Base-by-base conservation (phyloP, 2,329 filamentous ascomycete species). In the Hypoxylon sp. region DNA sequence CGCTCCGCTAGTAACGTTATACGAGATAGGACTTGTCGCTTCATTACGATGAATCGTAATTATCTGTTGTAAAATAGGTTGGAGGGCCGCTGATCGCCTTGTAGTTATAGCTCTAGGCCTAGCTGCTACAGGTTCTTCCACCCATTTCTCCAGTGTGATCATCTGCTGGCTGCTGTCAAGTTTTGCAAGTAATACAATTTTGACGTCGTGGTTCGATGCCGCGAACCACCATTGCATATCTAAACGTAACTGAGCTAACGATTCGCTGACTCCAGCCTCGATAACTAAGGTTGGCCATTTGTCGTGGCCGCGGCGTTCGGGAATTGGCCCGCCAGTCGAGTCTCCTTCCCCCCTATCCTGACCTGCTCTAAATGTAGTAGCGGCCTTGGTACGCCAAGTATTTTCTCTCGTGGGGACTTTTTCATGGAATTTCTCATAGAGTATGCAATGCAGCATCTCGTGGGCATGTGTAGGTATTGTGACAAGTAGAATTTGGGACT, bases 271-370 rank as follows among this genome's bases (percentile, higher is more conserved):
- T 23, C 29, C 47, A 23, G 47, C 47, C 50, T 51, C 29, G 29
- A 51, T 34, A 12, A 51, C 47, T 23, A 51, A 34, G n/a, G 47
- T 51, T 51, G 47, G 47, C 47, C 47, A 51, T 51, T 51, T 21
- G 29, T 34, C 29, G 8, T 12, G 29, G n/a, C 47, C 47, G 6
- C 8, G 5, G 21, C 48, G 48, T 39, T 39, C 12, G 19, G 48
- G 48, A 52, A 37, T 52, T 39, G 48, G 48, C 12, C 48, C 48
- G 23, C 48, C 48, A 52, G 48, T 27, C n/a, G 32, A 39, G 12
- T 52, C 48, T 23, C 48, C 32, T 23, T 52, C 48, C 16, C 48
- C 51, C 5, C 30, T 11, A 52, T 52, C 48, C 30, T 32, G 30
- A 27, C 48, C 12, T 16, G 48, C 32, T 37, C 48, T 21, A 27